Evolutionary conservation across 2,329 filamentous ascomycete species (phyloP).

Genomic region (Venturia pyrina): DNA sequence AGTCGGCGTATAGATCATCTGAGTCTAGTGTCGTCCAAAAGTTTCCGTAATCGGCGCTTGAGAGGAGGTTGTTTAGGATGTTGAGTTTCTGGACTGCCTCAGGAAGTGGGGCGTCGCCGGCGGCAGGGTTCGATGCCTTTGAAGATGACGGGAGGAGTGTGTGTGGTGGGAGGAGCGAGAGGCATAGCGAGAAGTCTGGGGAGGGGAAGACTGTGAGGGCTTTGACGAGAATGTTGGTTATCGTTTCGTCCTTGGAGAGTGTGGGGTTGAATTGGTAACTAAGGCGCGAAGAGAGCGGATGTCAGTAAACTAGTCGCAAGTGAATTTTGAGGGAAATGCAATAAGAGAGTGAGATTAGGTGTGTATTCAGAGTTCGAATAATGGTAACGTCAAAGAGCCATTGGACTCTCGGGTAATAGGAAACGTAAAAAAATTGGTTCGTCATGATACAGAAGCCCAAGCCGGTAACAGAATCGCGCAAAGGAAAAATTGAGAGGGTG

Average conservation of each 20-base stretch:
- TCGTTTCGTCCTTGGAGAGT: constrained; percentile 90
- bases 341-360: constrained; percentile 13
- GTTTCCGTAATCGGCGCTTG: constrained; percentile 76
- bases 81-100: constrained; percentile 88
- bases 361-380: constrained; percentile 63
- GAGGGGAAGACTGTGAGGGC: constrained; percentile 94
- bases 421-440: constrained; percentile 75
- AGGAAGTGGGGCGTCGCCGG: constrained; percentile 59
- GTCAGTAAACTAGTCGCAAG: constrained; percentile 11
- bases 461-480: constrained; percentile 1
- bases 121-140: constrained; percentile 39
- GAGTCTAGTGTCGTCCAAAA: constrained; percentile 93
- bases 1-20: constrained; percentile 90
- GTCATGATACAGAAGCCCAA: constrained; percentile 47
- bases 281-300: constrained; percentile 8
- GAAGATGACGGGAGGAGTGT: constrained; percentile 53
- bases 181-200: constrained; percentile 85
- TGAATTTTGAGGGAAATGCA: neutral
- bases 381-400: constrained; percentile 58
- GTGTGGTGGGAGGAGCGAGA: constrained; percentile 86
- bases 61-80: constrained; percentile 74
- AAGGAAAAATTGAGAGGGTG: constrained; percentile 13
- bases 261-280: constrained; percentile 99
- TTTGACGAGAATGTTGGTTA: constrained; percentile 99
- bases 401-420: constrained; percentile 84